A percentile compares a stretch with the other conserved stretches of the same genome.
Conservation (phyloP, 2,329 filamentous ascomycete genomes). For the Corniculantispora saksenae region DNA sequence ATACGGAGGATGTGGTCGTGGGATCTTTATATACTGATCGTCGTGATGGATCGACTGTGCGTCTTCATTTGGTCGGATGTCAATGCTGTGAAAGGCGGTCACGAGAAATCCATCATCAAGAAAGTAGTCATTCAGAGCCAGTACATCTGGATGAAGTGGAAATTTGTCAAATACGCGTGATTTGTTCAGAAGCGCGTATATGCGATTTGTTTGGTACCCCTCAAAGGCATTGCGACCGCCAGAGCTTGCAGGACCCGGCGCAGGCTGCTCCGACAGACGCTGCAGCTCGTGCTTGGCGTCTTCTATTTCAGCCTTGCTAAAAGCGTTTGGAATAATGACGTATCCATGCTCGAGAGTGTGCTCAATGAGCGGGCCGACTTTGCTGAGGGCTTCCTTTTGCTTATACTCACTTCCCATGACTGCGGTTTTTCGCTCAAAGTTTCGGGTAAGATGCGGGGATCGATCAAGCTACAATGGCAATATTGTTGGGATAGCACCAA, state of each 20-base stretch:
- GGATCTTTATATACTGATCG: constrained; percentile 31
- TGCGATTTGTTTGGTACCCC: constrained; percentile 37
- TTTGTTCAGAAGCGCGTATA: constrained; percentile 42
- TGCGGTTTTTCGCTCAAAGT: too few relatives aligned
- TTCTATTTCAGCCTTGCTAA: constrained; percentile 32
- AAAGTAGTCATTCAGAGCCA: constrained; percentile 42
- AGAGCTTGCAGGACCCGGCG: constrained; percentile 29
- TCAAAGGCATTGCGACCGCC: constrained; percentile 39
- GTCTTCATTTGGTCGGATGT: constrained; percentile 40
- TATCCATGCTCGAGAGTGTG: constrained; percentile 33
- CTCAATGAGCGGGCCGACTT: constrained; percentile 21
- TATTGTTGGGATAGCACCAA: too few relatives aligned
- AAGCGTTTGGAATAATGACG: constrained; percentile 36
- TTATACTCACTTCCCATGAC: neutral
- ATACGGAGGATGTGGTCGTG: constrained; percentile 36
- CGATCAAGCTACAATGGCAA: too few relatives aligned
- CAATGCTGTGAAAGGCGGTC: constrained; percentile 38
- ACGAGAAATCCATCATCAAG: constrained; percentile 39
- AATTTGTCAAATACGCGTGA: constrained; percentile 40
- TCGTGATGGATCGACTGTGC: constrained; percentile 40
- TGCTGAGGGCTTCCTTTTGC: neutral
- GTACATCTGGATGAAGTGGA: constrained; percentile 33
- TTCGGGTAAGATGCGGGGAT: too few relatives aligned
- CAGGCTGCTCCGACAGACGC: constrained; percentile 25
- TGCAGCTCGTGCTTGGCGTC: constrained; percentile 25